Evolutionary conservation across 208 protist species (phyloP), one percentile per base, ranked within the genome.

Genomic region (Strigomonas culicis): DNA sequence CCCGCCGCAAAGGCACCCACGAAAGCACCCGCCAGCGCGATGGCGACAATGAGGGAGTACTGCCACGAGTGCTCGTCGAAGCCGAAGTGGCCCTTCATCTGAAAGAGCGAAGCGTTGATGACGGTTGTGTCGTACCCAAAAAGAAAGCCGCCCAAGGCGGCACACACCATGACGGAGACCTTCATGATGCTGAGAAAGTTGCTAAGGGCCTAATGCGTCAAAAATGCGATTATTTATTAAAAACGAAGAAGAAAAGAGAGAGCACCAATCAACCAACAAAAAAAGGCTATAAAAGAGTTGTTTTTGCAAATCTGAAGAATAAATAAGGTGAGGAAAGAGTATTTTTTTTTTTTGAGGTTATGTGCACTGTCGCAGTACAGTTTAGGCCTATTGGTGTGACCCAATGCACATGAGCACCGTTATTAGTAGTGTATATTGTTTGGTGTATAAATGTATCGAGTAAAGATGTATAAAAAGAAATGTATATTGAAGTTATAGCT

Each of bases 111-210:
- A 4, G 84, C 93, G 41, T 94, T 95, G 65, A 97, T 91, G 34
- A 97, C 84, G 63, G 79, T 87, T 6, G 93, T 97, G 72, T 96
- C 93, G 67, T 97, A 97, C n/a, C 93, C 93, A 70, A 97, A 97
- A 13, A 97, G 86, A 65, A 93, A 89, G 11, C 93, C 93, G 58
- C 90, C 90, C 36, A 97, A 73, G 39, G 93, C 89, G 65, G 90
- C 90, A 58, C 86, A 96, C 22, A 91, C 51, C 74, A 80, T 92
- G 31, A 94, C 73, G 27, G 79, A 77, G 22, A 67, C 57, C 31
- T 70, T 62, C 83, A 86, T 86, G 6, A 25, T 61, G 30, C 3
- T 59, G 47, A 49, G 43, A 21, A 8, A 17, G n/a, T 11, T 1
- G 7, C 21, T 32, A 41, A 41, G 15, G 61, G 61, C 19, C 24